Evolutionary conservation across 1,139 yeast genomes (phyloP), one percentile per base, ranked within the genome.

Genomic region (Zhuliangozyma blackwelliae): DNA sequence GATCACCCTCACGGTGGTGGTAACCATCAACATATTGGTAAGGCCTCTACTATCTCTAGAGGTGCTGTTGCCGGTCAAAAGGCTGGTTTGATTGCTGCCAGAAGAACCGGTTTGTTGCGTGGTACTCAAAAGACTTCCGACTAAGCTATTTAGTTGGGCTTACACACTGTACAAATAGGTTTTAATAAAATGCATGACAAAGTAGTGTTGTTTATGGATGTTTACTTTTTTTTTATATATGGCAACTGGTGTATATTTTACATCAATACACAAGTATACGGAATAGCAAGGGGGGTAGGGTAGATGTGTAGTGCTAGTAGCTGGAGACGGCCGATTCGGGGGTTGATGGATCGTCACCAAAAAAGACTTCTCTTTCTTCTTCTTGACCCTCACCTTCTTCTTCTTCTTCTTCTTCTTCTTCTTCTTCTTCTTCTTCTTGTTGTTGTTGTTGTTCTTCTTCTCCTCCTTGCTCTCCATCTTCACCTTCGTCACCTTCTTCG

Each of bases 1-100:
- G 97, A 90, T 74, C 97, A 90, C 81, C 97, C 97, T 72, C 97
- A 90, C 75, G 98, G 98, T 86, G 98, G 98, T 90, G 98, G 98
- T 92, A 92, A 92, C 97, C 98, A 92, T 79, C 98, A 92, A 82
- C 98, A 92, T 75, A 92, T 92, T 82, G 97, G 98, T 90, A 92
- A 92, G 85, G 98, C 98, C 69, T 92, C 98, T 65, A 92, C 98
- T 68, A 92, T 92, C 66, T 84, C 96, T 61, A 89, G 98, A 86
- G 96, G 96, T 75, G 97, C 98, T 63, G 98, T 92, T 72, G 79
- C 98, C 65, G 98, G 98, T 89, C 98, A 92, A 82, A 92, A 92
- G 95, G 96, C 95, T 72, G 98, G 98, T 92, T 90, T 92, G 71
- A 94, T 94, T 72, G 98, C 99, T 66, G 98, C 99, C 72, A 90